Percentiles rank a stretch among this genome's conserved stretches.
phyloP scores from a whole-genome alignment of 768 basidiomycete species.

The Phaeotremella skinneri region DNA sequence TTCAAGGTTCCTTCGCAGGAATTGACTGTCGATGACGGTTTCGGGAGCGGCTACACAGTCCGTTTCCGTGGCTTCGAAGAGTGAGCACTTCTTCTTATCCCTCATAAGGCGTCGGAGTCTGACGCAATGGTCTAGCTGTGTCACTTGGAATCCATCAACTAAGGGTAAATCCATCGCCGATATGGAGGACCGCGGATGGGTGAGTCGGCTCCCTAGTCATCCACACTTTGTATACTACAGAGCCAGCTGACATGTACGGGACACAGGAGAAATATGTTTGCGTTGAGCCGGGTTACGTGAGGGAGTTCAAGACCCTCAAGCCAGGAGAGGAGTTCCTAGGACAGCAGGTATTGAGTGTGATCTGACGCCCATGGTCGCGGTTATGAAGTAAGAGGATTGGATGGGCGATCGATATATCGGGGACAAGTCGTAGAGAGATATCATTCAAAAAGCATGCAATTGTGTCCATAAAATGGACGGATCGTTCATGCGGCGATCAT shows the following conservation, averaged over 20 bases:
- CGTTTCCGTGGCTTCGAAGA: constrained; percentile 46
- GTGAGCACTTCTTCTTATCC: constrained; percentile 54
- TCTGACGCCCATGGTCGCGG: constrained; percentile 7
- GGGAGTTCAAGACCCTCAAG: constrained; percentile 65
- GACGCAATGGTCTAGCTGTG: constrained; percentile 45
- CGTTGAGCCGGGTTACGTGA: constrained; percentile 83
- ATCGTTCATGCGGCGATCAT: neutral
- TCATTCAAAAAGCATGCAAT: neutral
- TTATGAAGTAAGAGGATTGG: neutral
- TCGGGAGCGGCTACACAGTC: constrained; percentile 35
- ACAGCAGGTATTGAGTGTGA: constrained; percentile 61
- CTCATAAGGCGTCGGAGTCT: constrained; percentile 60
- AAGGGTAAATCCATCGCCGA: constrained; percentile 75
- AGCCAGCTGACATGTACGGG: neutral
- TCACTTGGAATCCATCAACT: constrained; percentile 90
- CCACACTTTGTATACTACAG: neutral
- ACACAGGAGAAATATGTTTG: constrained; percentile 79
- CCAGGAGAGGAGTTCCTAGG: constrained; percentile 73
- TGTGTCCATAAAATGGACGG: neutral
- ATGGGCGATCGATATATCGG: neutral
- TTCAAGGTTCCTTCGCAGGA: constrained; percentile 41
- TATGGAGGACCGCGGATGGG: constrained; percentile 86
- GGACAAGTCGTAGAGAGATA: neutral
- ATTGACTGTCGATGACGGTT: constrained; percentile 43
- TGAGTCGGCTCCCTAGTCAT: constrained; percentile 53